Percentiles rank a stretch among this genome's conserved stretches.
Evolutionary conservation across 306 rosid species (phyloP).

Genomic region (Malus sylvestris): DNA sequence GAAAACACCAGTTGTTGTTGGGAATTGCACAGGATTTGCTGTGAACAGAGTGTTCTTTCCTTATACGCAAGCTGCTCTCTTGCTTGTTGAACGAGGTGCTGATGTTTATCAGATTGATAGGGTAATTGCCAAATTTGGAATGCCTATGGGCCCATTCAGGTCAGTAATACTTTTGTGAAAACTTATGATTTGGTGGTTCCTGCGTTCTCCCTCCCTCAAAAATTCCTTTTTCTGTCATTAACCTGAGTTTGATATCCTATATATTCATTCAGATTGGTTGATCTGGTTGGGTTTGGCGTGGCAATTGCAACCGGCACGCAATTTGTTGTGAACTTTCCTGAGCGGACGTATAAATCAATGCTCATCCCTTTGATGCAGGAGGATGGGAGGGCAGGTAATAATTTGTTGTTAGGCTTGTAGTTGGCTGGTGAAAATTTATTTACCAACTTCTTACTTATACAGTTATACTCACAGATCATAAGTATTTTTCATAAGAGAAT

Average conservation of each 20-base stretch:
- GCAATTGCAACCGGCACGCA: constrained; percentile 65
- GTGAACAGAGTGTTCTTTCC: constrained; percentile 95
- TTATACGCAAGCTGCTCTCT: constrained; percentile 67
- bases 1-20: constrained; percentile 95
- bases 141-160: constrained; percentile 99
- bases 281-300: constrained; percentile 91
- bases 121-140: constrained; percentile 61
- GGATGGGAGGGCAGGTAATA: constrained; percentile 77
- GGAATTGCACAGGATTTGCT: constrained; percentile 97
- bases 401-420: not conserved
- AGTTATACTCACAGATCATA: not conserved
- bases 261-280: constrained; percentile 57
- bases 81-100: constrained; percentile 80
- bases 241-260: not conserved
- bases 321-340: constrained; percentile 56
- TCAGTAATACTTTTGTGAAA: constrained; percentile 16
- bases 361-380: constrained; percentile 81
- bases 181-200: constrained; percentile 7
- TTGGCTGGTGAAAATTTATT: not conserved
- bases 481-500: not conserved
- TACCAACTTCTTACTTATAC: not conserved
- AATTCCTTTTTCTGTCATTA: not conserved
- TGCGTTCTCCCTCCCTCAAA: not conserved
- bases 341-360: constrained; percentile 75
- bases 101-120: constrained; percentile 78